Evolutionary conservation across 228 moss, liverwort and hornwort species (phyloP).

Genomic region (Sphagnum fallax): DNA sequence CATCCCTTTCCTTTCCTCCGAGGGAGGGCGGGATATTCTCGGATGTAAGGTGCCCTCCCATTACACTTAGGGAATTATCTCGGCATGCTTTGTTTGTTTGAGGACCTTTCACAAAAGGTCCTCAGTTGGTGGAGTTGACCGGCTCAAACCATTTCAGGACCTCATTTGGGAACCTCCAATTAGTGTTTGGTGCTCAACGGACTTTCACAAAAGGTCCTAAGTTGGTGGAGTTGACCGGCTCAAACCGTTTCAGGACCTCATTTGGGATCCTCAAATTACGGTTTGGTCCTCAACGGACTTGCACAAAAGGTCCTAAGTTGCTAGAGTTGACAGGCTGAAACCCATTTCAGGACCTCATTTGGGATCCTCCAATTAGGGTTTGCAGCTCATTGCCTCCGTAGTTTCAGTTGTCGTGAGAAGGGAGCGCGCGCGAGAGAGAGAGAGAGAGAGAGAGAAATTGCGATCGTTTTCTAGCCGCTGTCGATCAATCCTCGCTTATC

Average conservation of each 20-base stretch:
- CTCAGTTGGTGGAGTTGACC: background rate
- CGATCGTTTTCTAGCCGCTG: too few relatives aligned
- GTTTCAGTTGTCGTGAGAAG: too few relatives aligned
- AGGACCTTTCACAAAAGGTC: background rate
- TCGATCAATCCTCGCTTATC: too few relatives aligned
- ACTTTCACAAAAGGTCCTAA: background rate
- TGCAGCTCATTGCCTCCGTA: background rate
- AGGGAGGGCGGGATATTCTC: too few relatives aligned
- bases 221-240: background rate
- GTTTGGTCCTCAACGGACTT: background rate
- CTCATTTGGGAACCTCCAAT: background rate
- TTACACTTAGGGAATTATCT: background rate
- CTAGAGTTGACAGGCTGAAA: background rate
- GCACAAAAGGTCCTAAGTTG: background rate
- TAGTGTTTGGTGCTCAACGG: slow-evolving; percentile 1
- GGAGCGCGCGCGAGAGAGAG: too few relatives aligned
- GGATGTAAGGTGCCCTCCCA: background rate
- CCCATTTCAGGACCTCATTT: background rate
- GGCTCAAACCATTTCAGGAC: background rate
- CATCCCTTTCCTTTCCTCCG: too few relatives aligned
- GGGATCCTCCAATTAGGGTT: slow-evolving; percentile 2
- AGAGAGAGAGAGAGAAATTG: too few relatives aligned
- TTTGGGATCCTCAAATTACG: background rate
- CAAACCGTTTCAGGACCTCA: background rate
- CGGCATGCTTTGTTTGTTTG: too few relatives aligned